Evolutionary conservation across 2,329 filamentous ascomycete genomes (phyloP), one percentile per base, ranked within the genome.

Genomic region (Pseudonectria foliicola): DNA sequence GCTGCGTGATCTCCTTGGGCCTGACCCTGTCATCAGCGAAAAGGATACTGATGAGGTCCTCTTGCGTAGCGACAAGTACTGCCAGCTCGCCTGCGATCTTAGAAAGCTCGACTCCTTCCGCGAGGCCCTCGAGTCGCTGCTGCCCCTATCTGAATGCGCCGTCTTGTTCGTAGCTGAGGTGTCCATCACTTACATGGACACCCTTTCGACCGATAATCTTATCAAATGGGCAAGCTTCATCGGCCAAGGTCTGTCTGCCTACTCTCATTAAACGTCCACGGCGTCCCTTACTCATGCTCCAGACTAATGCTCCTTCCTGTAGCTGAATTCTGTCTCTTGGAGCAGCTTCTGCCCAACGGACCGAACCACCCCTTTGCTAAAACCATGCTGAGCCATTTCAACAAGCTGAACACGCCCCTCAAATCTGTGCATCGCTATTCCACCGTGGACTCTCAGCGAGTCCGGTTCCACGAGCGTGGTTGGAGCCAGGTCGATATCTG

Each of bases 111-210:
- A 66, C 14, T 67, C 64, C 12, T 66, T 95, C 8, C 67, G 80
- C 38, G 53, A 64, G 6, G 67, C 76, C 4, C 61, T 95, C 15
- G 68, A 70, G 13, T 61, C 61, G 10, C 68, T 82, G 29, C 55
- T 86, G 3, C 65, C 80, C 26, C 55, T 81, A 12, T 55, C 70
- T 2, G 63, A 74, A 7, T 77, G 74, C 39, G 68, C 72, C 3
- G 72, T 95, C 3, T 65, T 95, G 15, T 94, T 92, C 50, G 73
- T 88, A 16, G 88, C 88, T 1, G 90, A 96, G 60, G 88, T 95
- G 11, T 93, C 88, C 4, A 76, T 94, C 27, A 92, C 87, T 1
- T 94, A 94, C 51, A 93, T 95, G 85, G 78, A 87, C 37, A 75
- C 77, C 3, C 58, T 73, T 14, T 78, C 77, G 27, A 80, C 87